A percentile compares a stretch with the other conserved stretches of the same genome.
phyloP scores from a whole-genome alignment of 352 stramenopile genomes.

The Globisporangium orthogonon region DNA sequence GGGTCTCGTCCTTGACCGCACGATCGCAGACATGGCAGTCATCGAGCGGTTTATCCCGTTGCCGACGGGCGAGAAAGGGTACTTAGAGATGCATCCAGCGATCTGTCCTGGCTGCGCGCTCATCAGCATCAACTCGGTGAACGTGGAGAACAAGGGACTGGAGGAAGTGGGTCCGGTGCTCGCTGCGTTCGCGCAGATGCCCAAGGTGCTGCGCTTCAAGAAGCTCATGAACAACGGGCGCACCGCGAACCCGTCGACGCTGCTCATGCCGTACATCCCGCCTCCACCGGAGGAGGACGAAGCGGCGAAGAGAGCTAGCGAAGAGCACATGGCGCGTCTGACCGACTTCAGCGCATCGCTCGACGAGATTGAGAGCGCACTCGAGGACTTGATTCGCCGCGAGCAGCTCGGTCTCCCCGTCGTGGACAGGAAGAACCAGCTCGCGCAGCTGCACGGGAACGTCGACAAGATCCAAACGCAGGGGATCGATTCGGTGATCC shows the following conservation, averaged over 20 bases:
- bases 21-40: conserved; percentile 70
- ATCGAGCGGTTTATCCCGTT: conserved; percentile 73
- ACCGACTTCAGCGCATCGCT: conserved; percentile 39
- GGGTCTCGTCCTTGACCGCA: conserved; percentile 77
- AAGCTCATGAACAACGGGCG: conserved; percentile 74
- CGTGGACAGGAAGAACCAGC: conserved; percentile 46
- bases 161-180: conserved; percentile 69
- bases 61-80: conserved; percentile 57
- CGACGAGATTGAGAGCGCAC: conserved; percentile 35
- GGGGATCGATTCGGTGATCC: conserved; percentile 75
- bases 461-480: conserved; percentile 79
- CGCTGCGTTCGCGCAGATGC: conserved; percentile 36
- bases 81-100: conserved; percentile 74
- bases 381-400: conserved; percentile 44
- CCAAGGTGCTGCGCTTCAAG: conserved; percentile 80
- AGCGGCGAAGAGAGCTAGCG: conserved; percentile 10
- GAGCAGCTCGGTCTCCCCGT: conserved; percentile 35
- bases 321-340: conserved; percentile 38
- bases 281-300: conserved; percentile 41
- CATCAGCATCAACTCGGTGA: conserved; percentile 72
- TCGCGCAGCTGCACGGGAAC: conserved; percentile 65
- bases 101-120: conserved; percentile 73
- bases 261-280: conserved; percentile 65
- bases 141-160: conserved; percentile 64
- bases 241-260: conserved; percentile 63